Evolutionary conservation across 768 basidiomycete genomes (phyloP).

Genomic region (Cytidiella melzeri): DNA sequence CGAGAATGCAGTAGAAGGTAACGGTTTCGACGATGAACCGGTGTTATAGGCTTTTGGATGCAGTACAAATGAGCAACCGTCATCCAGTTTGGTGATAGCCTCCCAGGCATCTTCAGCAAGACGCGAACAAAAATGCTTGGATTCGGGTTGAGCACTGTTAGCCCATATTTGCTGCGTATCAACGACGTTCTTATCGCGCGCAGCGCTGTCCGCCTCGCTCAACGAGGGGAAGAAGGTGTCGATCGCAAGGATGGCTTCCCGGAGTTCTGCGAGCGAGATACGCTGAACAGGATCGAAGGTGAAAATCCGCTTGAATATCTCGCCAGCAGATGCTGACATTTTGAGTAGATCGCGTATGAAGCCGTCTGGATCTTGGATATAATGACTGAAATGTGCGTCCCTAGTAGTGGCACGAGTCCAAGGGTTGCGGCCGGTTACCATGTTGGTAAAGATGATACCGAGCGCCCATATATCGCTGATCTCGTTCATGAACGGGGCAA

Average conservation of each 20-base stretch:
- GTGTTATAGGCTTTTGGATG: too few relatives aligned
- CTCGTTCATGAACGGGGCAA: constrained; percentile 26
- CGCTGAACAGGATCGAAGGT: constrained; percentile 55
- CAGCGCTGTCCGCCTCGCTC: constrained; percentile 32
- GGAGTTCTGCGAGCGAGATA: constrained; percentile 57
- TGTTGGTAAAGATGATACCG: constrained; percentile 47
- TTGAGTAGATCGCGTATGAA: constrained; percentile 41
- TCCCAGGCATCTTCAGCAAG: too few relatives aligned
- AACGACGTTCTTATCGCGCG: constrained; percentile 15
- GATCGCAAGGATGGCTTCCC: constrained; percentile 45
- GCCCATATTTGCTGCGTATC: too few relatives aligned
- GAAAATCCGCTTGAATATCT: constrained; percentile 52
- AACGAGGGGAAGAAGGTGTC: constrained; percentile 49
- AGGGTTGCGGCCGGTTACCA: constrained; percentile 44
- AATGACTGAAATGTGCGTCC: constrained; percentile 43
- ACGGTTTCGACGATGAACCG: too few relatives aligned
- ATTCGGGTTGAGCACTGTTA: too few relatives aligned
- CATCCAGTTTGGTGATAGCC: too few relatives aligned
- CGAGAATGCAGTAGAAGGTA: too few relatives aligned
- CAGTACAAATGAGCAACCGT: too few relatives aligned
- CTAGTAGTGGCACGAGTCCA: constrained; percentile 44
- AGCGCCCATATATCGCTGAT: constrained; percentile 32
- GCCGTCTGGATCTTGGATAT: constrained; percentile 37
- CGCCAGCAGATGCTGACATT: constrained; percentile 39
- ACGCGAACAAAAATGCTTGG: too few relatives aligned